A percentile compares a stretch with the other conserved stretches of the same genome.
Conservation (phyloP, 2,329 filamentous ascomycete species). For the Colletotrichum chlorophyti region DNA sequence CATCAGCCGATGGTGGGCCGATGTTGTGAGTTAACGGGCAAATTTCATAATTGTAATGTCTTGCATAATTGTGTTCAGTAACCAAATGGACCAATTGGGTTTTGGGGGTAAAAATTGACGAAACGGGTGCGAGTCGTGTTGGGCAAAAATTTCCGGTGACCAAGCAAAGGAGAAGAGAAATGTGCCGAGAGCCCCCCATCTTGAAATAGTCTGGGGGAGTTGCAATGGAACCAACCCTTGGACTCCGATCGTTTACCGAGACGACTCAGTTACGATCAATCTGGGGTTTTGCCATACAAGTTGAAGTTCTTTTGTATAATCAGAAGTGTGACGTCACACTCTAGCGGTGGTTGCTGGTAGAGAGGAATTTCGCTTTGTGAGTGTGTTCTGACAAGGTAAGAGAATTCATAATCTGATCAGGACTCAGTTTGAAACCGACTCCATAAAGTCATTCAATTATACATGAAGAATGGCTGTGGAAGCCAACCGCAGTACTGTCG, state of each 20-base stretch:
- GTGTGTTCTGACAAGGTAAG: too few species aligned
- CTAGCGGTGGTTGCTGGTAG: too few species aligned
- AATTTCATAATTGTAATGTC: conserved; percentile 10
- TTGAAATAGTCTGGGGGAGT: background rate
- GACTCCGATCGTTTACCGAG: conserved; percentile 4
- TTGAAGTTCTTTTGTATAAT: too few species aligned
- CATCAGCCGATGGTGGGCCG: conserved; percentile 27
- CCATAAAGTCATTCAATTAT: too few species aligned
- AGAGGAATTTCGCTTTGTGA: too few species aligned
- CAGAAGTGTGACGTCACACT: background rate
- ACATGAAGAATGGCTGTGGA: too few species aligned
- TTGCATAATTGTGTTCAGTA: background rate
- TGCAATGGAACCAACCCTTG: background rate
- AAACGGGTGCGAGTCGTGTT: conserved; percentile 7
- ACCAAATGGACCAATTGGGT: background rate
- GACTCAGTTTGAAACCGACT: too few species aligned
- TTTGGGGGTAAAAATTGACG: conserved; percentile 7
- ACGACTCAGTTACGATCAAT: background rate
- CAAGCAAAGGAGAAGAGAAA: background rate
- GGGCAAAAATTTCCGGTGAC: conserved; percentile 19
- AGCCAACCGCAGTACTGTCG: too few species aligned
- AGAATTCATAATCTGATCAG: too few species aligned
- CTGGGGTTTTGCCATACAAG: too few species aligned
- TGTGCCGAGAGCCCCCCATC: background rate
- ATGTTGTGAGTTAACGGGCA: conserved; percentile 23